Conservation (phyloP, 176 grass and related monocot species). For the Musa troglodytarum region DNA sequence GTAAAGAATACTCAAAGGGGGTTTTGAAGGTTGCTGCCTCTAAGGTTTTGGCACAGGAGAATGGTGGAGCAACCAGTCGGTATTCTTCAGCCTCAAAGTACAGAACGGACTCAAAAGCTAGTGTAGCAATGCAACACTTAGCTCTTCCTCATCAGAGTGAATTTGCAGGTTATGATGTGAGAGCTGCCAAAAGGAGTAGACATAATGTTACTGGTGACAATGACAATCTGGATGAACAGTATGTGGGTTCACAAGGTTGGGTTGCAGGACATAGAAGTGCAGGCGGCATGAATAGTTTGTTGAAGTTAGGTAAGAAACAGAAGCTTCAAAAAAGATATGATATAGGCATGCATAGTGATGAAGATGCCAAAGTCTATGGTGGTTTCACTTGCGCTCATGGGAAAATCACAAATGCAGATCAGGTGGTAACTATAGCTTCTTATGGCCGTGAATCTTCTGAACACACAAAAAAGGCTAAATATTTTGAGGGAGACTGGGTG, state of each 20-base stretch:
- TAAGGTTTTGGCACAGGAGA: conserved; percentile 25
- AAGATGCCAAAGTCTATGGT: conserved; percentile 23
- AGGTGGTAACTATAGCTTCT: conserved; percentile 58
- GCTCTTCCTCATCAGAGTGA: conserved; percentile 27
- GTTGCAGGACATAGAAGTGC: conserved; percentile 22
- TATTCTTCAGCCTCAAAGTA: conserved; percentile 10
- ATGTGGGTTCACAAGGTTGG: conserved; percentile 14
- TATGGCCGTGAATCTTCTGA: conserved; percentile 42
- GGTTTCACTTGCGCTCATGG: conserved; percentile 35
- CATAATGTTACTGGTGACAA: conserved; percentile 15
- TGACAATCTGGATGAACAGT: conserved; percentile 22
- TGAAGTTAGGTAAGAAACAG: conserved; percentile 64
- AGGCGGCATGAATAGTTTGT: conserved; percentile 15
- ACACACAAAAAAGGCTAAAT: conserved; percentile 37
- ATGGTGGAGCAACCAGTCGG: conserved; percentile 5
- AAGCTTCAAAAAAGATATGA: conserved; percentile 36
- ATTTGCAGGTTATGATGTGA: conserved; percentile 22
- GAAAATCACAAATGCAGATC: conserved; percentile 31
- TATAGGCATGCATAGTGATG: conserved; percentile 27
- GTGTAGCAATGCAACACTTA: background rate
- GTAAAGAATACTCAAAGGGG: conserved; percentile 48
- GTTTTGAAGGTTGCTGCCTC: conserved; percentile 30
- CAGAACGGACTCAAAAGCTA: background rate
- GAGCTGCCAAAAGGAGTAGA: conserved; percentile 29
- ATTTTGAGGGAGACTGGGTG: conserved; percentile 42